Percentiles rank a stretch among this genome's conserved stretches.
phyloP scores from a whole-genome alignment of 179 eudicot genomes.

The Amaranthus tricolor region DNA sequence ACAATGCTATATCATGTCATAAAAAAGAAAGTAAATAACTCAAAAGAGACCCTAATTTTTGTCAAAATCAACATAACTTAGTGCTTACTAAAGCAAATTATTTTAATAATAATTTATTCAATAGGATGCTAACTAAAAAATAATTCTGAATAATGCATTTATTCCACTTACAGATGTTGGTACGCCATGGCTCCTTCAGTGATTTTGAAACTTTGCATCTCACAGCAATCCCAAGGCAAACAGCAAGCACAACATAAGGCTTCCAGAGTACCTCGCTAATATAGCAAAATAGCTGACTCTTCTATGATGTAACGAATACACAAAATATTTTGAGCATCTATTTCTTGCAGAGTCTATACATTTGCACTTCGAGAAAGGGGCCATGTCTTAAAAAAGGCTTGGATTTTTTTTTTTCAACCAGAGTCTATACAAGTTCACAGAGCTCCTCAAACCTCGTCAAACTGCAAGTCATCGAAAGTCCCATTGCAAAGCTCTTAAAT shows the following conservation, averaged over 20 bases:
- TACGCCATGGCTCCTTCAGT: background rate
- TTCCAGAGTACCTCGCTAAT: background rate
- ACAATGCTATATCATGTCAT: background rate
- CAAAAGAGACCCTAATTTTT: background rate
- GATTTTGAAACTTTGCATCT: background rate
- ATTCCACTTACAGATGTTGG: background rate
- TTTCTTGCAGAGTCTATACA: background rate
- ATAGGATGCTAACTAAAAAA: background rate
- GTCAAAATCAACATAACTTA: background rate
- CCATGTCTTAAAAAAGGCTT: background rate
- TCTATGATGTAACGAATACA: background rate
- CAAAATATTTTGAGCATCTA: slow-evolving; percentile 3
- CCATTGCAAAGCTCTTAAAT: background rate
- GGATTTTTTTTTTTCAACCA: background rate
- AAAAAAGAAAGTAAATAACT: background rate
- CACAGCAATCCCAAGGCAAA: too few species aligned
- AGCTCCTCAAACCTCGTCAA: slow-evolving; percentile 61
- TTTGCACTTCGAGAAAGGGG: background rate
- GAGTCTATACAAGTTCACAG: slow-evolving; percentile 29
- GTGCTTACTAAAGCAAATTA: background rate
- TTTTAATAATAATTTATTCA: background rate
- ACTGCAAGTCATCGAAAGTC: slow-evolving; percentile 42
- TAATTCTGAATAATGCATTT: background rate
- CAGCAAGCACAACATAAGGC: background rate
- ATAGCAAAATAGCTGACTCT: slow-evolving; percentile 12